phyloP scores from a whole-genome alignment of 495 filamentous ascomycete species.

The Aspergillus egyptiacus region DNA sequence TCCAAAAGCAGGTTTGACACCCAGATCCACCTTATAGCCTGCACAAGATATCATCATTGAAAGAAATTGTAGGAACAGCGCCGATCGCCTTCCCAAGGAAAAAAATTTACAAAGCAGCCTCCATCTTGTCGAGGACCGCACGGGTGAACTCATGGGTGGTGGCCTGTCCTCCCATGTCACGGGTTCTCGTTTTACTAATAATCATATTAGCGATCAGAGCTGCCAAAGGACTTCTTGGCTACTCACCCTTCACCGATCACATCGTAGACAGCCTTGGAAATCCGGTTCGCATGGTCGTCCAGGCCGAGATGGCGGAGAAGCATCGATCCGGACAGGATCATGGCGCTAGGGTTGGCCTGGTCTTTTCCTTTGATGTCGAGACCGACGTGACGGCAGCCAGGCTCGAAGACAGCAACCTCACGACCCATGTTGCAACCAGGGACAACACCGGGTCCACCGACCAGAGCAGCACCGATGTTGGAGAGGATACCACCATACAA shows the following conservation, averaged over 20 bases:
- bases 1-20: slow-evolving; percentile 7
- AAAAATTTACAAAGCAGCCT: slow-evolving; percentile 47
- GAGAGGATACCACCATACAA: slow-evolving; percentile 98
- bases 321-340: slow-evolving; percentile 93
- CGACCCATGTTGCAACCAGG: slow-evolving; percentile 99
- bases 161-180: slow-evolving; percentile 87
- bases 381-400: slow-evolving; percentile 96
- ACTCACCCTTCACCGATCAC: slow-evolving; percentile 91
- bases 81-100: slow-evolving; percentile 10
- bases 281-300: slow-evolving; percentile 95
- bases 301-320: slow-evolving; percentile 91
- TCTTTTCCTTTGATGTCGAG: slow-evolving; percentile 99
- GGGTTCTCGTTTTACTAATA: slow-evolving; percentile 70
- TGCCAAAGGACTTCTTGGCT: slow-evolving; percentile 35
- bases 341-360: slow-evolving; percentile 94
- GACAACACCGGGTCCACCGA: slow-evolving; percentile 94
- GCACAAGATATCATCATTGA: slow-evolving; percentile 13
- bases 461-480: slow-evolving; percentile 97
- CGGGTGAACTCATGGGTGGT: slow-evolving; percentile 93
- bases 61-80: slow-evolving; percentile 21
- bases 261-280: slow-evolving; percentile 94
- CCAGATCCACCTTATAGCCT: slow-evolving; percentile 3
- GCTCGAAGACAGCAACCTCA: slow-evolving; percentile 97
- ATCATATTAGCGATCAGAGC: slow-evolving; percentile 17
- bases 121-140: slow-evolving; percentile 91